Percentiles rank a stretch among this genome's conserved stretches.
Conservation (phyloP, 2,329 filamentous ascomycete species). For the Mycogone perniciosa region DNA sequence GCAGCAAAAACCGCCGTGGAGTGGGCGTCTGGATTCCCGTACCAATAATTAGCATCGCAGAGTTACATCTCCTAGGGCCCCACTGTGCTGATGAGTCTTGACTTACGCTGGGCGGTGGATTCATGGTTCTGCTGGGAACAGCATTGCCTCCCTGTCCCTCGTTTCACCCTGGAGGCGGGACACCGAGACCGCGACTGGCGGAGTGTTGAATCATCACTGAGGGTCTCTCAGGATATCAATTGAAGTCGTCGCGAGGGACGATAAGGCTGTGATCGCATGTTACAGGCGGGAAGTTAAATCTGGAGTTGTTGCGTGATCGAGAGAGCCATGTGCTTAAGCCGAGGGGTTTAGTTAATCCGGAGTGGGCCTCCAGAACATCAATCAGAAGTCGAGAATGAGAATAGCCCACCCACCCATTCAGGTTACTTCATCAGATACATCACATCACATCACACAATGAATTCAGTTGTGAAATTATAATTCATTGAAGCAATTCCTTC, state of each 20-base stretch:
- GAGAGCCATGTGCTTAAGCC: too few species aligned
- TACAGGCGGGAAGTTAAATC: background rate
- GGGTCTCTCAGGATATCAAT: background rate
- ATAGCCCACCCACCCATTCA: background rate
- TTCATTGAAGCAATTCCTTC: background rate
- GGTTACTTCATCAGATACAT: background rate
- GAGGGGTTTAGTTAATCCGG: too few species aligned
- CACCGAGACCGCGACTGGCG: background rate
- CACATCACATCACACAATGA: background rate
- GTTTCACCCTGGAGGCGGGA: slow-evolving; percentile 3
- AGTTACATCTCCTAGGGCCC: background rate
- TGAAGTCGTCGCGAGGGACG: background rate
- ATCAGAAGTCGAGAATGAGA: too few species aligned
- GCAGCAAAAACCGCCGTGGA: slow-evolving; percentile 33
- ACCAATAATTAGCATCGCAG: background rate
- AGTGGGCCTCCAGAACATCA: too few species aligned
- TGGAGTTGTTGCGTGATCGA: background rate
- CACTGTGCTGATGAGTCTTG: too few species aligned
- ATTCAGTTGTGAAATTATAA: background rate
- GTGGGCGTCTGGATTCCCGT: slow-evolving; percentile 29
- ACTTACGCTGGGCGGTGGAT: slow-evolving; percentile 12
- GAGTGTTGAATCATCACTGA: slow-evolving; percentile 3
- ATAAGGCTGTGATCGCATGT: background rate
- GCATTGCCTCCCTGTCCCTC: slow-evolving; percentile 1
- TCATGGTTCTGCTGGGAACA: slow-evolving; percentile 4